phyloP scores from a whole-genome alignment of 306 rosid species.

The Prunus fruticosa region DNA sequence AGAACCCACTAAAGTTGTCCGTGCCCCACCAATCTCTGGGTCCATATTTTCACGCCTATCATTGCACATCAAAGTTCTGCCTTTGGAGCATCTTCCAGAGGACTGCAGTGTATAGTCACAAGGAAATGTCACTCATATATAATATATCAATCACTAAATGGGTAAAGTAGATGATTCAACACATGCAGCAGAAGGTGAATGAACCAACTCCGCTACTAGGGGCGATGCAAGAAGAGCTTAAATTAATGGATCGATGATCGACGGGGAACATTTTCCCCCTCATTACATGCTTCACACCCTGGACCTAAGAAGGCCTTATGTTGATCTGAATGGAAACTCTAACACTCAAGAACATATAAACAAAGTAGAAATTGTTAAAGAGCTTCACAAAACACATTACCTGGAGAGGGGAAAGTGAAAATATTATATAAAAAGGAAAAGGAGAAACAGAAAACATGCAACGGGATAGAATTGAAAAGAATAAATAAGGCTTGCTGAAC shows the following conservation, averaged over 20 bases:
- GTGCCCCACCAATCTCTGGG: constrained; percentile 35
- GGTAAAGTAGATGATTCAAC: neutral
- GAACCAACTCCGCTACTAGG: neutral
- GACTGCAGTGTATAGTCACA: constrained; percentile 52
- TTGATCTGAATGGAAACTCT: neutral
- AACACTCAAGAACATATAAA: neutral
- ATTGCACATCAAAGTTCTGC: constrained; percentile 24
- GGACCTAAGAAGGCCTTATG: neutral
- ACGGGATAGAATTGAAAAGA: constrained; percentile 26
- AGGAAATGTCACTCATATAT: constrained; percentile 27
- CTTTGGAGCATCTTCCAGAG: constrained; percentile 36
- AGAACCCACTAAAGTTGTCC: constrained; percentile 22
- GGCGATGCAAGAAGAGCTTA: neutral
- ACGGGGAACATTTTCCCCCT: neutral
- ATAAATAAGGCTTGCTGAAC: constrained; percentile 28
- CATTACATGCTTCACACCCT: neutral
- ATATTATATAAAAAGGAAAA: neutral
- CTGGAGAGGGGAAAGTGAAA: constrained; percentile 11
- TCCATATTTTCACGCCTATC: constrained; percentile 35
- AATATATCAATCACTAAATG: neutral
- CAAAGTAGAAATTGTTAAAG: neutral
- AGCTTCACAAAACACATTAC: constrained; percentile 2
- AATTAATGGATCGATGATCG: neutral
- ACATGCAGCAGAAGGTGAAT: constrained; percentile 6
- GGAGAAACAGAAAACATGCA: constrained; percentile 4